Evolutionary conservation across 2,329 filamentous ascomycete species (phyloP).

Genomic region (Phoma sp.): DNA sequence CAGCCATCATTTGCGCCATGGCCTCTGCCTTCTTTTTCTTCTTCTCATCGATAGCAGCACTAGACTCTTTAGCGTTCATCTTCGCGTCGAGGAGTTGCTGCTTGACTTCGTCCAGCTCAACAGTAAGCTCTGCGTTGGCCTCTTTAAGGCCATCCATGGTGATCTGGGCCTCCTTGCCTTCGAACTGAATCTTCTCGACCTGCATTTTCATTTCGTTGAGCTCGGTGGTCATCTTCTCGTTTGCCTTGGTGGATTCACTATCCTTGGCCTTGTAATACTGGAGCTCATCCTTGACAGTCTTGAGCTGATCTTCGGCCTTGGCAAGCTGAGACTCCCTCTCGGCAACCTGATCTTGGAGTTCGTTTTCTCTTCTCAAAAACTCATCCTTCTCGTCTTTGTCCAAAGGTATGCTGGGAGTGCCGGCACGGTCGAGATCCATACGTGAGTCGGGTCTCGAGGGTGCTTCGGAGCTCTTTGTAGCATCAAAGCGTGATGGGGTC

Average conservation of each 20-base stretch:
- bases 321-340: constrained; percentile 87
- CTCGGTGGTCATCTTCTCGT: constrained; percentile 83
- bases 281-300: constrained; percentile 86
- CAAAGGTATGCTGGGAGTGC: constrained; percentile 83
- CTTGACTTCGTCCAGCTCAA: constrained; percentile 92
- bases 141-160: constrained; percentile 98
- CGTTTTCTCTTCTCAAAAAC: constrained; percentile 92
- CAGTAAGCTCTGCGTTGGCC: constrained; percentile 89
- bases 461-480: constrained; percentile 52
- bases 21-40: constrained; percentile 98
- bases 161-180: constrained; percentile 95
- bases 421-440: constrained; percentile 76
- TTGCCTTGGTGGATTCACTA: constrained; percentile 82
- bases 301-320: constrained; percentile 78
- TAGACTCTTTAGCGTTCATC: constrained; percentile 95
- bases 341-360: constrained; percentile 93
- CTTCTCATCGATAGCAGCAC: constrained; percentile 90
- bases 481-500: constrained; percentile 63
- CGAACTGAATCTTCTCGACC: constrained; percentile 91
- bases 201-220: constrained; percentile 97
- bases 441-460: constrained; percentile 65
- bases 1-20: constrained; percentile 99
- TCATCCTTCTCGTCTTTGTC: constrained; percentile 98
- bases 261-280: constrained; percentile 84
- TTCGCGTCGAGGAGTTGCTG: constrained; percentile 94